phyloP scores from a whole-genome alignment of 2,329 filamentous ascomycete genomes.

The Ophiocordyceps camponoti-floridani region DNA sequence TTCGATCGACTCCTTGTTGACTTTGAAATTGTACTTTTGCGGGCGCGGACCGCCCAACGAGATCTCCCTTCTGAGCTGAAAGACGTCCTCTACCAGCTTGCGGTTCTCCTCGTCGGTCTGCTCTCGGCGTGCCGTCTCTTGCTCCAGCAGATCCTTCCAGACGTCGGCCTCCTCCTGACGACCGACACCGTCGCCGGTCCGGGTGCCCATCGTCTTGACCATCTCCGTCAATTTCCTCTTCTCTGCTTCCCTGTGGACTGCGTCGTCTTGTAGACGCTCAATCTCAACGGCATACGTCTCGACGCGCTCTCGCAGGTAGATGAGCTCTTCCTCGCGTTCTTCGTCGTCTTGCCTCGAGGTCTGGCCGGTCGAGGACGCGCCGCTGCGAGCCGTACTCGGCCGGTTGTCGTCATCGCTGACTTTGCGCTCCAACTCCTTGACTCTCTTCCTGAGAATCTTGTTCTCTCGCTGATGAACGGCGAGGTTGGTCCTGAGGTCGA shows the following conservation, averaged over 20 bases:
- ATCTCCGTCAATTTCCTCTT: constrained; percentile 75
- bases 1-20: constrained; percentile 34
- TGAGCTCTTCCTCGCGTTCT: constrained; percentile 65
- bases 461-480: constrained; percentile 83
- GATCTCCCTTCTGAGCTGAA: constrained; percentile 45
- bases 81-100: constrained; percentile 66
- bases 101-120: constrained; percentile 82
- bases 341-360: constrained; percentile 38
- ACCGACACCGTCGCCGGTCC: constrained; percentile 28
- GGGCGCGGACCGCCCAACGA: too few species aligned
- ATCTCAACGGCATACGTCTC: constrained; percentile 74
- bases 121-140: constrained; percentile 76
- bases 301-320: constrained; percentile 68
- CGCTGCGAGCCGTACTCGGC: constrained; percentile 40
- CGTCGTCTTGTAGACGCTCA: constrained; percentile 64
- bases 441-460: constrained; percentile 59
- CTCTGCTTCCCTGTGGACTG: constrained; percentile 62
- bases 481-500: constrained; percentile 81
- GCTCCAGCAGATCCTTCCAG: constrained; percentile 87
- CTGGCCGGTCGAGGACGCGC: constrained; percentile 37
- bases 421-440: constrained; percentile 76
- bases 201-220: constrained; percentile 37
- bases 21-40: constrained; percentile 36
- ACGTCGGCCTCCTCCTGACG: constrained; percentile 57
- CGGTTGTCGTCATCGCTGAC: constrained; percentile 47